Conservation (phyloP, 768 basidiomycete species). For the Tricholoma flavovirens region DNA sequence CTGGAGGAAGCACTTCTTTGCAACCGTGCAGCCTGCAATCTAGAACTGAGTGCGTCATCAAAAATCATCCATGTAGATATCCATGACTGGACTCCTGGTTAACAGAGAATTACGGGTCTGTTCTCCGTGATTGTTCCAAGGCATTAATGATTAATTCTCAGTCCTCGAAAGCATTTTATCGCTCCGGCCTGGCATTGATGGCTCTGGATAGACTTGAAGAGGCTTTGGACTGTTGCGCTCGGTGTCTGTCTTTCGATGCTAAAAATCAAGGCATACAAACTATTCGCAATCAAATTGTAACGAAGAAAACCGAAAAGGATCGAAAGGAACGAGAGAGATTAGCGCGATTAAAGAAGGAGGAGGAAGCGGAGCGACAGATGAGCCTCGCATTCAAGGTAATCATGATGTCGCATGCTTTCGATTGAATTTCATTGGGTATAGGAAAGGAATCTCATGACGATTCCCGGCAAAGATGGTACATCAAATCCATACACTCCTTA, state of each 20-base stretch:
- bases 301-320: conserved; percentile 44
- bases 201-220: conserved; percentile 74
- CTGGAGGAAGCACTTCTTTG: conserved; percentile 67
- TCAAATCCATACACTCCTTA: conserved; percentile 56
- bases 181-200: conserved; percentile 74
- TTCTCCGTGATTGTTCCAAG: conserved; percentile 78
- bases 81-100: not conserved
- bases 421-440: conserved; percentile 24
- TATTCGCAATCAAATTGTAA: conserved; percentile 42
- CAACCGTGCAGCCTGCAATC: conserved; percentile 92
- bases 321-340: conserved; percentile 43
- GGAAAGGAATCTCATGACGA: conserved; percentile 67
- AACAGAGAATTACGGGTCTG: conserved; percentile 83
- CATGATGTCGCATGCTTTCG: not conserved
- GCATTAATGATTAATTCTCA: conserved; percentile 56
- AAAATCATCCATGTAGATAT: not conserved
- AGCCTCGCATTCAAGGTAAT: conserved; percentile 58
- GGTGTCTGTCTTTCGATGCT: conserved; percentile 57
- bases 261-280: conserved; percentile 48
- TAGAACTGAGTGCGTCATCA: conserved; percentile 65
- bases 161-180: conserved; percentile 81
- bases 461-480: conserved; percentile 46
- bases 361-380: conserved; percentile 49
- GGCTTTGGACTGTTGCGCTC: conserved; percentile 73
- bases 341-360: conserved; percentile 43